A percentile compares a stretch with the other conserved stretches of the same genome.
phyloP scores from a whole-genome alignment of 768 basidiomycete species.

The Mycena latifolia region DNA sequence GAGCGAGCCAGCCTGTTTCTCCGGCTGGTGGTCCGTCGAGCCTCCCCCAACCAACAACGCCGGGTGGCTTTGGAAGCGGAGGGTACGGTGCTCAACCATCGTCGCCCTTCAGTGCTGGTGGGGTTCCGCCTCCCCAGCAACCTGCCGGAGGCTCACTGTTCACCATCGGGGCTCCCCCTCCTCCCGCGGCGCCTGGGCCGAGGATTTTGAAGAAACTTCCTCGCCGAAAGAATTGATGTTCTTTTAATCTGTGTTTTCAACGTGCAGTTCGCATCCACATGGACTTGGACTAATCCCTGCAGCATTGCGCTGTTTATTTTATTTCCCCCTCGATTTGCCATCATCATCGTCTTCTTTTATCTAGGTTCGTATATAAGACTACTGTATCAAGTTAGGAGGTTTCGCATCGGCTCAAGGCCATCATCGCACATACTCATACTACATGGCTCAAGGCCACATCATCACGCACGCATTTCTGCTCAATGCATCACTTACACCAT shows the following conservation, averaged over 20 bases:
- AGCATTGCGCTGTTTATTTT: conserved; percentile 15
- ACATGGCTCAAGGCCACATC: conserved; percentile 42
- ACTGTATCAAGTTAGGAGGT: conserved; percentile 37
- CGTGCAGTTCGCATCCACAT: conserved; percentile 5
- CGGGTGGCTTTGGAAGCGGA: conserved; percentile 57
- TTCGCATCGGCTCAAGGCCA: conserved; percentile 37
- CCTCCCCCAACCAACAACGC: conserved; percentile 52
- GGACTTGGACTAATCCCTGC: conserved; percentile 10
- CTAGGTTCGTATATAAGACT: conserved; percentile 22
- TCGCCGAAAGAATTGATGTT: conserved; percentile 55
- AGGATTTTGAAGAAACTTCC: conserved; percentile 66
- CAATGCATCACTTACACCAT: conserved; percentile 26
- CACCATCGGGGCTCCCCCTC: conserved; percentile 71
- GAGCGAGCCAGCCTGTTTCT: conserved; percentile 69
- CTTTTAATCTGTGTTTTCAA: conserved; percentile 34
- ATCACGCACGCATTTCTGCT: conserved; percentile 29
- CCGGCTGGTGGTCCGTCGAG: conserved; percentile 58
- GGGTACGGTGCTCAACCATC: conserved; percentile 55
- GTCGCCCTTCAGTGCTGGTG: conserved; percentile 60
- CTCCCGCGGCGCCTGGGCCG: conserved; percentile 48
- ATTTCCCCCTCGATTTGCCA: conserved; percentile 25
- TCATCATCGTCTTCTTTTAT: conserved; percentile 23
- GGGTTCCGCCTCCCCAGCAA: conserved; percentile 46
- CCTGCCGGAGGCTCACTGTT: conserved; percentile 60
- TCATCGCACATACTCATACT: conserved; percentile 32